Evolutionary conservation across 78 protist species (phyloP).

Genomic region (Guillardia theta): DNA sequence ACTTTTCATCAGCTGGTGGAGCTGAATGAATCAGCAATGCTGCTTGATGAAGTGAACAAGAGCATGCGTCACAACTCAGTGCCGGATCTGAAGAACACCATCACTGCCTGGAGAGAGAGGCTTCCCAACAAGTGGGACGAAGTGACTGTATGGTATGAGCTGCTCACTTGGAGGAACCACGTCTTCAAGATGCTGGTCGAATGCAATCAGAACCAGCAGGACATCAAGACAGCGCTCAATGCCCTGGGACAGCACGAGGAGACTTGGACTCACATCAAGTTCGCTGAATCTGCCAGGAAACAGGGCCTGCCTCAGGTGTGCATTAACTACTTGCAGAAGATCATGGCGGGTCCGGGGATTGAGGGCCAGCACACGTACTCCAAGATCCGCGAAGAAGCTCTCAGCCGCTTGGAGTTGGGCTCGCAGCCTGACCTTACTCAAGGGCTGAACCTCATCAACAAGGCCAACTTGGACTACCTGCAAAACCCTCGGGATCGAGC

Average conservation of each 20-base stretch:
- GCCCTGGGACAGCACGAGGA: constrained; percentile 11
- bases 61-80: neutral
- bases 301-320: constrained; percentile 19
- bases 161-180: constrained; percentile 59
- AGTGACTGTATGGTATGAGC: constrained; percentile 52
- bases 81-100: constrained; percentile 64
- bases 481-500: neutral
- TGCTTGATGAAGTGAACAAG: constrained; percentile 15
- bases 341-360: neutral
- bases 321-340: neutral
- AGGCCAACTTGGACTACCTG: neutral
- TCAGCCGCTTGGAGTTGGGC: constrained; percentile 23
- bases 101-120: constrained; percentile 67
- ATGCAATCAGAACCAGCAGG: neutral
- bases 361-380: neutral
- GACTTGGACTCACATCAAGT: constrained; percentile 44
- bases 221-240: neutral
- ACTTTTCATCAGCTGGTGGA: constrained; percentile 61
- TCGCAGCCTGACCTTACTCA: neutral
- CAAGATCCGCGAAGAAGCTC: constrained; percentile 50
- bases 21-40: constrained; percentile 59
- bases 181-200: constrained; percentile 49
- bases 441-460: neutral
- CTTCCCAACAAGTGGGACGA: constrained; percentile 65
- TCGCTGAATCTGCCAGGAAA: constrained; percentile 50